Base-by-base conservation (phyloP, 2,329 filamentous ascomycete species). In the Cladosporium colombiae region DNA sequence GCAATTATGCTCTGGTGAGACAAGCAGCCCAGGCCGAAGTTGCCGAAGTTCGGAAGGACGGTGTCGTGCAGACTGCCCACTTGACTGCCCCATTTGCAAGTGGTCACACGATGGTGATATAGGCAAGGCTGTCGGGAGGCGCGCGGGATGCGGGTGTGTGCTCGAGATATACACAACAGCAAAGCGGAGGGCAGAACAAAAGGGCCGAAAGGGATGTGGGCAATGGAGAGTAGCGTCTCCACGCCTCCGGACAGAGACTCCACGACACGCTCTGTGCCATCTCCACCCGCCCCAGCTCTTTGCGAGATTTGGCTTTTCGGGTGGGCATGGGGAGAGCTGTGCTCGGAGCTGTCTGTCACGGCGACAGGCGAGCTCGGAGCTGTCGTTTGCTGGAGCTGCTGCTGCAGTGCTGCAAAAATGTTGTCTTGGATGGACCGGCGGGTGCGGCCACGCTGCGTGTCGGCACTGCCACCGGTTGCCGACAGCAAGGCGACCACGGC, bases 181-280 rank as follows among this genome's bases (percentile, higher is more conserved):
- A 27, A 8, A 53, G 49, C 23, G 25, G 27, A 29, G 52, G 29
- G 29, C 16, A 31, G 29, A 2, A 33, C 31, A 57, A 16, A 55
- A 55, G 52, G 52, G 52, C 52, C 52, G 52, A 55, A 55, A 55
- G 52, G 52, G 52, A 55, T 55, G 52, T 55, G 52, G 52, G 52
- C 52, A 33, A 21, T 55, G 52, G 52, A 33, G 29, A 14, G 40
- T 46, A 46, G 40, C 23, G 40, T 46, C 40, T 46, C 40, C 40
- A 46, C 40, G 40, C 40, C 40, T 46, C 40, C 40, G 40, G 40
- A 46, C n/a, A 46, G 40, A 46, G 3, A 46, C 40, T 46, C 40
- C 40, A 46, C 40, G 40, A 46, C 40, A 46, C 40, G 40, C 40
- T 11, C 10, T 21, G n/a, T 11, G 40, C 40, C 40, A 46, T 46